phyloP scores from a whole-genome alignment of 352 stramenopile genomes.

The Pythium chondricola region DNA sequence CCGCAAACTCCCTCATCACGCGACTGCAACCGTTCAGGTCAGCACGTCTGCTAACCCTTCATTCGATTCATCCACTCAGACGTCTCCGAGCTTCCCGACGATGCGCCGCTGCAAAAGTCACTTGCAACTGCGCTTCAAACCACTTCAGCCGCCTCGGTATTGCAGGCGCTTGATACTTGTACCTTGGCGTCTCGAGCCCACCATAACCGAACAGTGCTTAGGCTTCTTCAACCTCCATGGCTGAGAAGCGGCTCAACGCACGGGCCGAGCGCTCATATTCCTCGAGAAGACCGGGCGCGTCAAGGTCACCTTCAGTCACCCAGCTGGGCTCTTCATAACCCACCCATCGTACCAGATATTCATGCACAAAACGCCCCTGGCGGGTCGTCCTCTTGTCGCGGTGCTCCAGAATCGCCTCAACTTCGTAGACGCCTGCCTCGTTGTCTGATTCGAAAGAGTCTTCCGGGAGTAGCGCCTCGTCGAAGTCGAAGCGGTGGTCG shows the following conservation, averaged over 20 bases:
- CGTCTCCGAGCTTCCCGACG: no score
- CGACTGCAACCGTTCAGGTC: no score
- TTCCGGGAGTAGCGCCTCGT: conserved; percentile 16
- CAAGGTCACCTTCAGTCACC: conserved; percentile 10
- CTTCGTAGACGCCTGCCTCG: conserved; percentile 10
- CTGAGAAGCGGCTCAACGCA: neutral
- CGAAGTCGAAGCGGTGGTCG: conserved; percentile 15
- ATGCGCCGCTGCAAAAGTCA: no score
- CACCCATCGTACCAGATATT: conserved; percentile 15
- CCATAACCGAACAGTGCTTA: neutral
- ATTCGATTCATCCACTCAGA: no score
- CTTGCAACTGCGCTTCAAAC: no score
- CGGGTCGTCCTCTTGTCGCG: neutral
- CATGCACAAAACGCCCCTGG: conserved; percentile 1
- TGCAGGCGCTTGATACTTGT: neutral
- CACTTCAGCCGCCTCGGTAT: no score
- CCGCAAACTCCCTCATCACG: no score
- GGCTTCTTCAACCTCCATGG: conserved; percentile 2
- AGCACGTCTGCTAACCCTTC: no score
- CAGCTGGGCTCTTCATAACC: conserved; percentile 14
- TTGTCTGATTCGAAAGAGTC: conserved; percentile 16
- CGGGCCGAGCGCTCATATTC: conserved; percentile 3
- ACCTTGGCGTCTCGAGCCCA: neutral
- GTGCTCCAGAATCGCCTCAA: conserved; percentile 6
- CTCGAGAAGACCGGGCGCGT: conserved; percentile 2